Conservation (phyloP, 805 yeast genomes). For the Saccharomycopsis babjevae region DNA sequence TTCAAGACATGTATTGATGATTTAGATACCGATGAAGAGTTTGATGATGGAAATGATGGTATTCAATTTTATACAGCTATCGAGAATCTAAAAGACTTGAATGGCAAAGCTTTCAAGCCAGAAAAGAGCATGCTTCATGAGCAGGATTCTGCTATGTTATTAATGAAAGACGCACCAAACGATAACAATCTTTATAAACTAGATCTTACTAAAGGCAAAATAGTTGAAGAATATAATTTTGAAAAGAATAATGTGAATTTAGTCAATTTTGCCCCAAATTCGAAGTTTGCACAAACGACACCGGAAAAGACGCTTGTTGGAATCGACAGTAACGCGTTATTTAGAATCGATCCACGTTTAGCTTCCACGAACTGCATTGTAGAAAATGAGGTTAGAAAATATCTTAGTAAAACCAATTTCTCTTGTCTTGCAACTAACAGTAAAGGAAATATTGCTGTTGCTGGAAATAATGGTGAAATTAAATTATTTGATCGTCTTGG, state of each 20-base stretch:
- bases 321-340: conserved; percentile 51
- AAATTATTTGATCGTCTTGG: conserved; percentile 67
- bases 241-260: conserved; percentile 35
- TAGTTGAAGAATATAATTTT: conserved; percentile 80
- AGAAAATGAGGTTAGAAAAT: conserved; percentile 41
- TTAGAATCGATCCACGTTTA: conserved; percentile 74
- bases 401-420: conserved; percentile 47
- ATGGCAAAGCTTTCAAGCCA: conserved; percentile 44
- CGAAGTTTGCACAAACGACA: conserved; percentile 64
- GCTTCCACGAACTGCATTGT: conserved; percentile 44
- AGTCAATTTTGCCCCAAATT: conserved; percentile 55
- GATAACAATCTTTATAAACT: conserved; percentile 46
- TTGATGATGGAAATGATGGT: conserved; percentile 30
- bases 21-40: conserved; percentile 29
- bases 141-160: conserved; percentile 56
- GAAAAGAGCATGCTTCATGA: conserved; percentile 64
- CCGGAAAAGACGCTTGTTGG: conserved; percentile 70
- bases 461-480: conserved; percentile 65
- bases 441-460: conserved; percentile 65
- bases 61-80: conserved; percentile 62
- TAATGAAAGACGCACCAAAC: conserved; percentile 42
- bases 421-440: conserved; percentile 61
- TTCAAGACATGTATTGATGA: conserved; percentile 41
- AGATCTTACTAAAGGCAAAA: conserved; percentile 71
- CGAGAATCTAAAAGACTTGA: conserved; percentile 40